A percentile compares a stretch with the other conserved stretches of the same genome.
These are phyloP conservation scores for Aspergillus mulundensis DNA, from an alignment of 495 filamentous ascomycete genomes.

Conservation along the genomic window DNA sequence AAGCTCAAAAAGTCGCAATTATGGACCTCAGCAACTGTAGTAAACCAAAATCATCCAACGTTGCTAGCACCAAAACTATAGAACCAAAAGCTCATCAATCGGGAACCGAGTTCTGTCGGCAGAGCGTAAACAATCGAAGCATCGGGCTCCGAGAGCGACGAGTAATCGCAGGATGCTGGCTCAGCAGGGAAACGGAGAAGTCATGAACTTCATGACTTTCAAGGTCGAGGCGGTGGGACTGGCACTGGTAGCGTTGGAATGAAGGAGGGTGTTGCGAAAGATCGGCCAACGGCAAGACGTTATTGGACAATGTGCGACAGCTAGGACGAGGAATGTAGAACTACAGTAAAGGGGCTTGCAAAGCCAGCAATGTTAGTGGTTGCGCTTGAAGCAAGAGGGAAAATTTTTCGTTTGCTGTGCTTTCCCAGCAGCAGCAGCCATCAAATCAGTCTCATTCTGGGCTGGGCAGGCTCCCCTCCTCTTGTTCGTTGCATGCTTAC, in stretches of 20 bases:
- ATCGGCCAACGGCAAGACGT: conserved; percentile 11
- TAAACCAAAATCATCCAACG: neutral
- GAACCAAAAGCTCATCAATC: neutral
- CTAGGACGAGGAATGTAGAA: conserved; percentile 21
- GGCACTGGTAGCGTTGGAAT: neutral
- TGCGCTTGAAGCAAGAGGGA: conserved; percentile 3
- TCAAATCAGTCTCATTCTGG: neutral
- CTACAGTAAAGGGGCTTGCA: conserved; percentile 6
- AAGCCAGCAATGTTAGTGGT: conserved; percentile 16
- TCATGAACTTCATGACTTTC: conserved; percentile 16
- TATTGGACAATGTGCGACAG: conserved; percentile 18
- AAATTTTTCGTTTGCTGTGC: conserved; percentile 8
- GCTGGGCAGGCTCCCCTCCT: neutral
- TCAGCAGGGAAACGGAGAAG: conserved; percentile 13
- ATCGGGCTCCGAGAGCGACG: neutral
- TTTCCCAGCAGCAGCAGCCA: conserved; percentile 1
- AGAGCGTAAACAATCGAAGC: conserved; percentile 5
- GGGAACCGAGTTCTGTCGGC: conserved; percentile 4
- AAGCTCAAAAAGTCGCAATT: neutral
- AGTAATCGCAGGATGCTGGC: conserved; percentile 5
- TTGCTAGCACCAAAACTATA: neutral
- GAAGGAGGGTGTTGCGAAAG: conserved; percentile 17
- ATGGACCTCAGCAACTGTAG: neutral
- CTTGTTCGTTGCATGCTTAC: conserved; percentile 11
- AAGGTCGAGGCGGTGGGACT: conserved; percentile 13